Percentiles rank a stretch among this genome's conserved stretches.
Conservation (phyloP, 1,284 basidiomycete genomes). For the Sanghuangporus sanghuang region DNA sequence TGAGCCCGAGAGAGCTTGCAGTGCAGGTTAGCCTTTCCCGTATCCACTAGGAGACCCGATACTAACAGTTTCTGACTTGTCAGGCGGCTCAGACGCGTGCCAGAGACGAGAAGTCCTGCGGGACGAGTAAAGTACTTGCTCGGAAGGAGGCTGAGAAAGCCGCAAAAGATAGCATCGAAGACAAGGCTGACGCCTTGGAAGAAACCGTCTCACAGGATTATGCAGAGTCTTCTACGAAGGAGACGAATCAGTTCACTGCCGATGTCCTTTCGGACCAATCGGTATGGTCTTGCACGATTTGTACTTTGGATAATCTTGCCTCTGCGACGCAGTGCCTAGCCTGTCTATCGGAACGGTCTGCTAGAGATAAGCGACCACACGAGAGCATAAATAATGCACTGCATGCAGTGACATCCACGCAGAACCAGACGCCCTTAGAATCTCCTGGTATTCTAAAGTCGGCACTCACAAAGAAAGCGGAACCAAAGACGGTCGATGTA, state of each 20-base stretch:
- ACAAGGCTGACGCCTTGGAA: slow-evolving; percentile 32
- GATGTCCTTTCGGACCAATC: background rate
- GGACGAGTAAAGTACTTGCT: slow-evolving; percentile 46
- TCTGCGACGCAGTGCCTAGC: background rate
- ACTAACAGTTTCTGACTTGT: background rate
- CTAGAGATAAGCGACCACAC: background rate
- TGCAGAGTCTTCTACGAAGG: background rate
- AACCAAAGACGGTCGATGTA: background rate
- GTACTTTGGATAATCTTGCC: slow-evolving; percentile 4
- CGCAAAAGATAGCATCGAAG: slow-evolving; percentile 57
- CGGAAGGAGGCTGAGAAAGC: slow-evolving; percentile 68
- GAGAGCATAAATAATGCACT: background rate
- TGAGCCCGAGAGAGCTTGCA: slow-evolving; percentile 67
- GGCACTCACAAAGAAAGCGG: background rate
- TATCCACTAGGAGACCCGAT: slow-evolving; percentile 1
- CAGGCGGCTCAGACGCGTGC: slow-evolving; percentile 79
- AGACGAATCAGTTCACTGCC: background rate
- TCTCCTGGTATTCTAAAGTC: too few relatives aligned
- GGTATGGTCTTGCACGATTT: slow-evolving; percentile 8
- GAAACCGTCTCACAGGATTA: background rate
- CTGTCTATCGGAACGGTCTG: background rate
- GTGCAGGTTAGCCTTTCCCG: slow-evolving; percentile 54
- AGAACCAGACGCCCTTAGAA: too few relatives aligned
- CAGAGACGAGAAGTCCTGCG: slow-evolving; percentile 69
- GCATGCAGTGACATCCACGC: background rate